These are phyloP conservation scores for Musa beccarii DNA, from an alignment of 176 grass and related monocot species.

Conservation along the genomic window DNA sequence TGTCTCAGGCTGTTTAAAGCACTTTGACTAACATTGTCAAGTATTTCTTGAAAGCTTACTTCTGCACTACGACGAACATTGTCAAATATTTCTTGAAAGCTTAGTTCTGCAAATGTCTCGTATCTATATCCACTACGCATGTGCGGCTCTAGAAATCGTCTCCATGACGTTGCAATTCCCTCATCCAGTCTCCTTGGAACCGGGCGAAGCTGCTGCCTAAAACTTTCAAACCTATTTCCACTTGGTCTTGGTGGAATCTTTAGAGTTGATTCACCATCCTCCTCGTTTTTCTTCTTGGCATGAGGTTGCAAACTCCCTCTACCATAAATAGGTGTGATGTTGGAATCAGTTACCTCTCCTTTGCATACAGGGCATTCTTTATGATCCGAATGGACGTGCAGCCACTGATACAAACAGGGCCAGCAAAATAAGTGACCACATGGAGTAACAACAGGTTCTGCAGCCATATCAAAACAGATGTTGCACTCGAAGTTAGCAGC, in stretches of 20 bases:
- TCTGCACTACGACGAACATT: no score
- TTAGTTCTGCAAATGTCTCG: constrained; percentile 43
- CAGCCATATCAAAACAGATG: constrained; percentile 63
- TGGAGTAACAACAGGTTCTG: constrained; percentile 57
- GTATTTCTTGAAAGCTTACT: constrained; percentile 15
- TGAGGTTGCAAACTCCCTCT: constrained; percentile 30
- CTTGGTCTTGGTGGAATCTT: constrained; percentile 49
- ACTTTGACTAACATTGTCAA: constrained; percentile 34
- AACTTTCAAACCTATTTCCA: constrained; percentile 35
- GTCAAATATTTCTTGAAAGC: constrained; percentile 12
- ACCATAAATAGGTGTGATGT: constrained; percentile 73
- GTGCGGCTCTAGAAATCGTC: constrained; percentile 27
- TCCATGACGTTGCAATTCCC: constrained; percentile 21
- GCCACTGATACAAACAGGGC: constrained; percentile 69
- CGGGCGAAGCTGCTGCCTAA: constrained; percentile 40
- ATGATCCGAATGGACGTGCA: constrained; percentile 29
- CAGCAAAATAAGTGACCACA: constrained; percentile 90
- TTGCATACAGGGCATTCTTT: constrained; percentile 83
- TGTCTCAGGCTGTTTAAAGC: constrained; percentile 42
- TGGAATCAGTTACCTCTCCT: constrained; percentile 38
- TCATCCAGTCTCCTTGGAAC: background rate
- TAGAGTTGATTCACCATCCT: background rate
- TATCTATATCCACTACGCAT: constrained; percentile 26
- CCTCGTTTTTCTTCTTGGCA: constrained; percentile 5
- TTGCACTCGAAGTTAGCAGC: constrained; percentile 59